phyloP scores from a whole-genome alignment of 2,329 filamentous ascomycete genomes.

The Trichophyton verrucosum region DNA sequence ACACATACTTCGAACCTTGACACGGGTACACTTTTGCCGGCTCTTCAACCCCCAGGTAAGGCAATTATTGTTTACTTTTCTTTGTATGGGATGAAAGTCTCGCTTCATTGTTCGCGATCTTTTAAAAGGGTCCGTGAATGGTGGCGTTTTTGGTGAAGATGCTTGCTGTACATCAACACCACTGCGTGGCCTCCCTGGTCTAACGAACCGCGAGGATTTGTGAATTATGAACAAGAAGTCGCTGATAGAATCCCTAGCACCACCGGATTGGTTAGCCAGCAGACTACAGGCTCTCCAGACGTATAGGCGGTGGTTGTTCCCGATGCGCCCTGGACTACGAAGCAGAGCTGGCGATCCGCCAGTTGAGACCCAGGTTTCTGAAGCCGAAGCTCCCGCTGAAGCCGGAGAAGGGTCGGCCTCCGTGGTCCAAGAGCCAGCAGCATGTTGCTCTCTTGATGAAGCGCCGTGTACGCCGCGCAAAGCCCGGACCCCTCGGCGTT shows the following conservation, averaged over 20 bases:
- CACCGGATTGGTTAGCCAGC: neutral
- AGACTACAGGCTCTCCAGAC: neutral
- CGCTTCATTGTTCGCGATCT: neutral
- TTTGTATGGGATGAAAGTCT: neutral
- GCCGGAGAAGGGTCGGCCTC: neutral
- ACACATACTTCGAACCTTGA: neutral
- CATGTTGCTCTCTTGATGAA: neutral
- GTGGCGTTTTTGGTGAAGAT: too few species aligned
- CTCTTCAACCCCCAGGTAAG: neutral
- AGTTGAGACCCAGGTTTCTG: neutral
- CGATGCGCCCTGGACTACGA: neutral
- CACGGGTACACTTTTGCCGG: neutral
- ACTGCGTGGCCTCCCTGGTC: neutral
- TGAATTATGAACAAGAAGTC: neutral
- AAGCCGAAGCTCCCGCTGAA: neutral
- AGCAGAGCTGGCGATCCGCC: neutral
- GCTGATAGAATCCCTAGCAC: neutral
- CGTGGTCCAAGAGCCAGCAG: neutral
- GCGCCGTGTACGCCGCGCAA: slow-evolving; percentile 2
- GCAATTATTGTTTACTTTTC: neutral
- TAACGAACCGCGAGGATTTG: neutral
- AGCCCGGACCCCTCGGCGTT: neutral
- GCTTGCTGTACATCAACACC: too few species aligned
- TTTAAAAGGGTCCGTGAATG: neutral
- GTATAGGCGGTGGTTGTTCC: neutral